Percentiles rank a stretch among this genome's conserved stretches.
phyloP scores from a whole-genome alignment of 2,329 filamentous ascomycete species.

The Ceratocystiopsis sp. region DNA sequence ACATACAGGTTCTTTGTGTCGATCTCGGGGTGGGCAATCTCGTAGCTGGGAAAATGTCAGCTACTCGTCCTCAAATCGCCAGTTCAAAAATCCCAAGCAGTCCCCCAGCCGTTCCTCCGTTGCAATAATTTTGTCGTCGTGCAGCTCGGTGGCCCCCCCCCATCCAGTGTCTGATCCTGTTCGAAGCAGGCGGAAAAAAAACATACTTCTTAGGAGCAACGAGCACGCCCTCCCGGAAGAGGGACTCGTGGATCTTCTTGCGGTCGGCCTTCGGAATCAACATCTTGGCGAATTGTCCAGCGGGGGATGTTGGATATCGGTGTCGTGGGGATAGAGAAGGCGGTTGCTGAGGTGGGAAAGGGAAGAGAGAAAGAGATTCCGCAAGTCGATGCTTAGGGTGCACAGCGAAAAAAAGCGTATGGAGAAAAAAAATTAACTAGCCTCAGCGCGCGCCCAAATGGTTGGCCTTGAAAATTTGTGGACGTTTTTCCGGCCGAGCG shows the following conservation, averaged over 20 bases:
- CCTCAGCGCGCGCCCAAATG: background rate
- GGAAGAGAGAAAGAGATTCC: slow-evolving; percentile 2
- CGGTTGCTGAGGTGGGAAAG: background rate
- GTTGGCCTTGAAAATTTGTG: slow-evolving; percentile 5
- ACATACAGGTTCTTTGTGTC: slow-evolving; percentile 99
- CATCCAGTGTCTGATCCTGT: too few relatives aligned
- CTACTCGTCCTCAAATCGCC: too few relatives aligned
- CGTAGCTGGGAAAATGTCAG: slow-evolving; percentile 13
- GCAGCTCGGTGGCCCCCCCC: too few relatives aligned
- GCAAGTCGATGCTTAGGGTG: background rate
- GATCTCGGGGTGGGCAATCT: slow-evolving; percentile 62
- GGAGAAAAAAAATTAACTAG: slow-evolving; percentile 3
- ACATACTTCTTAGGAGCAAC: slow-evolving; percentile 81
- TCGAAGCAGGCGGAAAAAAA: background rate
- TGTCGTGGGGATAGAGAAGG: slow-evolving; percentile 18
- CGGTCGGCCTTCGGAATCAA: slow-evolving; percentile 99
- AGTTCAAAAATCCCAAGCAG: too few relatives aligned
- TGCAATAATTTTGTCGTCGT: too few relatives aligned
- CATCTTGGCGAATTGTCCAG: slow-evolving; percentile 40
- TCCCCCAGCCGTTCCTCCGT: too few relatives aligned
- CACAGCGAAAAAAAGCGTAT: slow-evolving; percentile 1
- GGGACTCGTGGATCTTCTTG: slow-evolving; percentile 97
- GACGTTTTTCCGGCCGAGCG: slow-evolving; percentile 5
- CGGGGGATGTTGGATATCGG: background rate
- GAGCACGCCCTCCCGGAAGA: slow-evolving; percentile 87